Evolutionary conservation across 306 rosid genomes (phyloP).

Genomic region (Medicago lupulina): DNA sequence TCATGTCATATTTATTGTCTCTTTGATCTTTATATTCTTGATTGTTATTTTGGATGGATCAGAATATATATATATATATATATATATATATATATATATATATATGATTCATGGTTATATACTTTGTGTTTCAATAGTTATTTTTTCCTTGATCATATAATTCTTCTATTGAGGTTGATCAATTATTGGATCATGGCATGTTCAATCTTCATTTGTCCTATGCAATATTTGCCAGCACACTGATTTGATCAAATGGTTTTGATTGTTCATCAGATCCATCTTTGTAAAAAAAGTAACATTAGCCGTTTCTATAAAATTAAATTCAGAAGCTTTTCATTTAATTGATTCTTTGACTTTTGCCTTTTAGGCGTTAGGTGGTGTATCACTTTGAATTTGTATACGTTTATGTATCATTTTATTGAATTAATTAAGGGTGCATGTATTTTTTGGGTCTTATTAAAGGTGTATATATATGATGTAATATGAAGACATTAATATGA

Average conservation of each 20-base stretch:
- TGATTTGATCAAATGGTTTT: slow-evolving; percentile 13
- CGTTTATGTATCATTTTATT: slow-evolving; percentile 34
- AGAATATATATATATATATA: neutral
- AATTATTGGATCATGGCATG: neutral
- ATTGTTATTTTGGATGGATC: slow-evolving; percentile 36
- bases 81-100: neutral
- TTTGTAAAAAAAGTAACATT: neutral
- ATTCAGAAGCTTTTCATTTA: slow-evolving; percentile 15
- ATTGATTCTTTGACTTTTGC: slow-evolving; percentile 8
- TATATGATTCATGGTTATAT: neutral
- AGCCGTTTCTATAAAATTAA: slow-evolving; percentile 14
- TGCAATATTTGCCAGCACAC: slow-evolving; percentile 1
- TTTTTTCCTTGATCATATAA: neutral
- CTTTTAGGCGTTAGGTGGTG: slow-evolving; percentile 42
- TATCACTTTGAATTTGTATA: slow-evolving; percentile 7
- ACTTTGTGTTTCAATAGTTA: neutral
- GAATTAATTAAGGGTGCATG: neutral
- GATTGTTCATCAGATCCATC: slow-evolving; percentile 39
- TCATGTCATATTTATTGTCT: neutral
- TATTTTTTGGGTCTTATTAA: too few relatives aligned
- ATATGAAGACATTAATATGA: too few relatives aligned
- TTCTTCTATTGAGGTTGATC: slow-evolving; percentile 4
- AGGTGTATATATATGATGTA: too few relatives aligned
- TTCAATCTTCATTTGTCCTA: neutral
- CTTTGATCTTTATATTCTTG: slow-evolving; percentile 26